phyloP scores from a whole-genome alignment of 106 monocot species.

The Iris macrosiphon region DNA sequence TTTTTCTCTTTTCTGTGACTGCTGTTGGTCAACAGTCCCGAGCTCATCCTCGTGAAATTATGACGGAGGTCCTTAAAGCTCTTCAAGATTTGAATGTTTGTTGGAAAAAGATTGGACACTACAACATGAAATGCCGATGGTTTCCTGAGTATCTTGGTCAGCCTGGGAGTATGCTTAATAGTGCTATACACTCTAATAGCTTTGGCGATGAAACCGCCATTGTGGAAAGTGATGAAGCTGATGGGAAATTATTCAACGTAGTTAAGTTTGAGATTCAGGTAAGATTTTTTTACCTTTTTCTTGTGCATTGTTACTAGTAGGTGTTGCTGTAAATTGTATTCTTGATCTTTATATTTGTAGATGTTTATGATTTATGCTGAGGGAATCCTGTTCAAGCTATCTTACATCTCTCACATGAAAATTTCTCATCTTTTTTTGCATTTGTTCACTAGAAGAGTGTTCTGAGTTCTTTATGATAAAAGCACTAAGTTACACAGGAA shows the following conservation, averaged over 20 bases:
- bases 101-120: slow-evolving; percentile 90
- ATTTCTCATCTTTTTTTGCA: too few relatives aligned
- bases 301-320: too few relatives aligned
- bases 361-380: too few relatives aligned
- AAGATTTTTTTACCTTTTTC: not conserved
- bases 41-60: slow-evolving; percentile 86
- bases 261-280: slow-evolving; percentile 99
- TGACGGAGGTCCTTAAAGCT: slow-evolving; percentile 83
- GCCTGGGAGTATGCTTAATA: slow-evolving; percentile 22
- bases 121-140: slow-evolving; percentile 93
- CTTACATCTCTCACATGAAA: too few relatives aligned
- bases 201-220: slow-evolving; percentile 61
- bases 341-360: too few relatives aligned
- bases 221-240: slow-evolving; percentile 40
- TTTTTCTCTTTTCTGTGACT: not conserved
- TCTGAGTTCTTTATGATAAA: too few relatives aligned
- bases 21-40: slow-evolving; percentile 39
- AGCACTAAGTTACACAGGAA: too few relatives aligned
- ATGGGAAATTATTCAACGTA: slow-evolving; percentile 20
- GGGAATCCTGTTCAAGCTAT: too few relatives aligned
- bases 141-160: slow-evolving; percentile 27
- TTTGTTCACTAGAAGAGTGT: too few relatives aligned
- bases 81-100: slow-evolving; percentile 76
- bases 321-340: too few relatives aligned
- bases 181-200: slow-evolving; percentile 19